These are phyloP conservation scores for Alternaria consortialis DNA, from an alignment of 2,329 filamentous ascomycete genomes.

Conservation along the genomic window DNA sequence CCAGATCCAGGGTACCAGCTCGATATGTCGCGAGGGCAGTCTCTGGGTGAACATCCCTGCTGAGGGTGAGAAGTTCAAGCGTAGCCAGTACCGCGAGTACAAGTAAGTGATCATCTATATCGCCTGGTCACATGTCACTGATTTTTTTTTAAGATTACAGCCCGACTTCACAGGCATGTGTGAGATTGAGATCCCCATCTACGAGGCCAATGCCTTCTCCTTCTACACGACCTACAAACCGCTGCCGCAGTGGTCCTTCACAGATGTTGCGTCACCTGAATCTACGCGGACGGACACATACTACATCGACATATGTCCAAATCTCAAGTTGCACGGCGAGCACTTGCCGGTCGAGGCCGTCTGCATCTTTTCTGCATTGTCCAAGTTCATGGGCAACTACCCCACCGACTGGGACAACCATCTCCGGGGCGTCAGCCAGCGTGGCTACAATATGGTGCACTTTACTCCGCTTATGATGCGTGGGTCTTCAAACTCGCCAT, in stretches of 20 bases:
- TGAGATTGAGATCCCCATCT: slow-evolving; percentile 87
- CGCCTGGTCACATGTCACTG: slow-evolving; percentile 12
- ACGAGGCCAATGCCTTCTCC: slow-evolving; percentile 84
- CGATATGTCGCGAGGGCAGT: slow-evolving; percentile 92
- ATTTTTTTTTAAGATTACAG: slow-evolving; percentile 68
- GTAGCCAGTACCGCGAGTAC: slow-evolving; percentile 84
- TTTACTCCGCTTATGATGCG: slow-evolving; percentile 93
- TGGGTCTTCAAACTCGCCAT: slow-evolving; percentile 92
- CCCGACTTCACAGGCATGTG: slow-evolving; percentile 94
- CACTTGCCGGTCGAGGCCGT: slow-evolving; percentile 84
- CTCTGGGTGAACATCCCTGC: slow-evolving; percentile 96
- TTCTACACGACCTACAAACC: slow-evolving; percentile 95
- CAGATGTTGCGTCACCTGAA: slow-evolving; percentile 60
- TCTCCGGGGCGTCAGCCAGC: slow-evolving; percentile 82
- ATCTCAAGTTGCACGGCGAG: slow-evolving; percentile 75
- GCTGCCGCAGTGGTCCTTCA: slow-evolving; percentile 77
- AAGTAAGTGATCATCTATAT: slow-evolving; percentile 68
- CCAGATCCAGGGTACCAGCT: slow-evolving; percentile 91
- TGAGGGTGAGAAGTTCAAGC: slow-evolving; percentile 76
- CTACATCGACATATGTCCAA: slow-evolving; percentile 93
- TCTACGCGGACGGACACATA: slow-evolving; percentile 77
- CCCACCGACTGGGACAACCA: slow-evolving; percentile 91
- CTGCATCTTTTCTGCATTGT: slow-evolving; percentile 91
- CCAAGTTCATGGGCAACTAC: slow-evolving; percentile 97
- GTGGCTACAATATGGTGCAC: slow-evolving; percentile 99